A percentile compares a stretch with the other conserved stretches of the same genome.
Evolutionary conservation across 1,284 basidiomycete species (phyloP).

Genomic region (Heterobasidion parviporum): DNA sequence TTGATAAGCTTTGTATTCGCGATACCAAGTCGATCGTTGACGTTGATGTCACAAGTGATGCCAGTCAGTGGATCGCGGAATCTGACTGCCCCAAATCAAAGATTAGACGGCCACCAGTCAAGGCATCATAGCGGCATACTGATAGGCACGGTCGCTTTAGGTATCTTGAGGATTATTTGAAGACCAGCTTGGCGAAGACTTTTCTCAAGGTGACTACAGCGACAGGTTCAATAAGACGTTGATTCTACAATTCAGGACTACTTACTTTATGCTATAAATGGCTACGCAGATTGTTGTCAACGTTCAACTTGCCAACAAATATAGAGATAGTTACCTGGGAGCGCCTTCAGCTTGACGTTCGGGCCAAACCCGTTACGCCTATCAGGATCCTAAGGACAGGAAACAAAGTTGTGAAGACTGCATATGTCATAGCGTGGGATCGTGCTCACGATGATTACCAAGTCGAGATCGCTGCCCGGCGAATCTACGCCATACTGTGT

Average conservation of each 20-base stretch:
- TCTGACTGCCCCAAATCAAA: slow-evolving; percentile 33
- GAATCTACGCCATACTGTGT: slow-evolving; percentile 36
- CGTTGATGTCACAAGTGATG: slow-evolving; percentile 45
- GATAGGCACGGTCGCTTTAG: slow-evolving; percentile 41
- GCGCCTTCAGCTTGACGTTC: slow-evolving; percentile 9
- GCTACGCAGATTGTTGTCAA: neutral
- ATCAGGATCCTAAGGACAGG: slow-evolving; percentile 26
- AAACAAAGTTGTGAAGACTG: neutral
- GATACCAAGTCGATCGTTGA: slow-evolving; percentile 49
- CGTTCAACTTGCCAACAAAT: neutral
- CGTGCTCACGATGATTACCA: slow-evolving; percentile 38
- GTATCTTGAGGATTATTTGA: slow-evolving; percentile 21
- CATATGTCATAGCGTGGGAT: neutral
- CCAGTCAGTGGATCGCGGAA: slow-evolving; percentile 34
- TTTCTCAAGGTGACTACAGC: slow-evolving; percentile 22
- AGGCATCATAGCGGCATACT: slow-evolving; percentile 22
- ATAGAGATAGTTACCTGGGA: slow-evolving; percentile 22
- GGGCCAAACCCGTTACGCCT: slow-evolving; percentile 27
- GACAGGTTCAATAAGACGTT: neutral
- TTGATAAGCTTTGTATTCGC: slow-evolving; percentile 41
- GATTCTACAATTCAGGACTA: neutral
- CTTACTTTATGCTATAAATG: slow-evolving; percentile 11
- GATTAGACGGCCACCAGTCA: neutral
- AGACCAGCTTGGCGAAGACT: slow-evolving; percentile 28
- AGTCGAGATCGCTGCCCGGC: slow-evolving; percentile 35